Base-by-base conservation (phyloP, 2,329 filamentous ascomycete species). In the Sphaerostilbella broomeana region DNA sequence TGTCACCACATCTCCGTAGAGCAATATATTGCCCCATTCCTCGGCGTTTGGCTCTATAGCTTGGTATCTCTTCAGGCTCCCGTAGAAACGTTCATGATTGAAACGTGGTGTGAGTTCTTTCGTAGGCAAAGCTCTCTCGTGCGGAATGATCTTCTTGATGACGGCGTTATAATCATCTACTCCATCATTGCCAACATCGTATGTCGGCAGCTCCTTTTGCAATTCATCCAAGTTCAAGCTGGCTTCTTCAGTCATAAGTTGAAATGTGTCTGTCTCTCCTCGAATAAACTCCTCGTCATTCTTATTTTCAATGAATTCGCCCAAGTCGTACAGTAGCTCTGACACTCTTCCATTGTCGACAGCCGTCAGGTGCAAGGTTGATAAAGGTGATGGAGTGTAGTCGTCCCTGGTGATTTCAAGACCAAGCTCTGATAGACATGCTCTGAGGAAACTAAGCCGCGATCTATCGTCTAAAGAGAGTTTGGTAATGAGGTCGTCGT, bases 1-100 rank as follows among this genome's bases (percentile, higher is more conserved):
- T 3, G 90, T 95, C 12, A 95, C 73, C 6, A 95, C 87, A 59
- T 95, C 87, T 38, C 84, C 89, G 55, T 97, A 97, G 47, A 97
- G 68, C 4, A 98, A 62, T 35, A 75, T 67, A 35, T 80, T 75
- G 4, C 92, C 92, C 69, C 94, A 97, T 17, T 75, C 65, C 4
- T 75, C 67, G 0, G 78, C 72, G 31, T 77, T 72, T 2, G 73
- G 69, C 33, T 74, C 71, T 5, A 58, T 58, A 19, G 52, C 49
- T 37, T 84, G 78, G 55, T 88, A 94, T 18, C 76, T 65, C 17
- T 68, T 63, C 8, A 97, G 69, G 44, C 83, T 82, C 4, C 76
- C 68, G 58, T 82, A 97, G 60, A 81, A 97, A 2, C 80, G 69
- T 41, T 81, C 67, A 55, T 95, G 88, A 52, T 94, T 85, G 64